A percentile compares a stretch with the other conserved stretches of the same genome.
Evolutionary conservation across 2,329 filamentous ascomycete species (phyloP).

Genomic region (Phyllosticta paracitricarpa): DNA sequence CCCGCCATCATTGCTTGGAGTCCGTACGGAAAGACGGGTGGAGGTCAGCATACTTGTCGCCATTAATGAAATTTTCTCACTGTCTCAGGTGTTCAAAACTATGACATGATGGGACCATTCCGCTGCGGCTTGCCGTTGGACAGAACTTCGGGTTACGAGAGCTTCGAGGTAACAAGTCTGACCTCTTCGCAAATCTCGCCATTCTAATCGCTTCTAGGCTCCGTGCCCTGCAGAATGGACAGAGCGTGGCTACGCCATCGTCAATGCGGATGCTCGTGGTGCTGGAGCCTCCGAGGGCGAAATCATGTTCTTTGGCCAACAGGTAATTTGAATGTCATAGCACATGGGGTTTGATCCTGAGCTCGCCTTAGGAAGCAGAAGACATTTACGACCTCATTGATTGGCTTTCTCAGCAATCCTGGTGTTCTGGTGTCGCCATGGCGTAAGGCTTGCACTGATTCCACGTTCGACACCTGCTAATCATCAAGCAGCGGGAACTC

Average conservation of each 20-base stretch:
- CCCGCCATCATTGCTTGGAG: slow-evolving; percentile 38
- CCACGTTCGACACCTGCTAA: background rate
- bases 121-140: slow-evolving; percentile 19
- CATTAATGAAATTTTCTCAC: background rate
- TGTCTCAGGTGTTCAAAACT: background rate
- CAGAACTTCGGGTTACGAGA: slow-evolving; percentile 26
- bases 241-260: slow-evolving; percentile 26
- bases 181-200: background rate
- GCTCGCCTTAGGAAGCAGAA: slow-evolving; percentile 27
- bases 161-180: slow-evolving; percentile 26
- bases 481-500: slow-evolving; percentile 28
- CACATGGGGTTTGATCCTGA: background rate
- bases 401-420: slow-evolving; percentile 30
- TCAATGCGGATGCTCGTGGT: slow-evolving; percentile 25
- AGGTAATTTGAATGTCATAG: background rate
- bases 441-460: slow-evolving; percentile 13
- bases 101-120: slow-evolving; percentile 6
- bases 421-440: slow-evolving; percentile 40
- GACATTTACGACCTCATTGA: slow-evolving; percentile 40
- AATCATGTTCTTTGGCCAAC: slow-evolving; percentile 7
- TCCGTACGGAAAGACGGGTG: slow-evolving; percentile 33
- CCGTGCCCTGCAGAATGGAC: slow-evolving; percentile 31
- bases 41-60: background rate
- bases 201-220: slow-evolving; percentile 12
- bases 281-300: slow-evolving; percentile 25